Evolutionary conservation across 2,329 filamentous ascomycete species (phyloP).

Genomic region (Sarocladium strictum): DNA sequence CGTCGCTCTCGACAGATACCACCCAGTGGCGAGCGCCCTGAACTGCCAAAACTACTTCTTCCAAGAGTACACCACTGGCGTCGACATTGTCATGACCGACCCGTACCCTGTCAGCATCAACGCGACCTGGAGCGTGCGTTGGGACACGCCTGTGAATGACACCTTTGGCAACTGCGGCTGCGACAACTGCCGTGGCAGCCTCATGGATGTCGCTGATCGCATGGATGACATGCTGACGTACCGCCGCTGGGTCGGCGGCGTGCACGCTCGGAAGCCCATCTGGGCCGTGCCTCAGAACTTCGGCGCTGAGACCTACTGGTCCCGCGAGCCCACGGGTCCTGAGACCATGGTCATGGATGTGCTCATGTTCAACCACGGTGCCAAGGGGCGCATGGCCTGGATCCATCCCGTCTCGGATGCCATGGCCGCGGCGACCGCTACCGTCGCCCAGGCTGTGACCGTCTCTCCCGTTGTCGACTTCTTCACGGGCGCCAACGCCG

Average conservation of each 20-base stretch:
- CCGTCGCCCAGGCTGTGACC: not conserved
- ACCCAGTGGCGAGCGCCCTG: not conserved
- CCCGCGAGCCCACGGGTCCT: not conserved
- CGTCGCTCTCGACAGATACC: conserved; percentile 16
- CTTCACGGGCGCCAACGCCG: not conserved
- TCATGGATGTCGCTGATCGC: not conserved
- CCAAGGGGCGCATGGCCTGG: conserved; percentile 1
- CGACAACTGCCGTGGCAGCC: not conserved
- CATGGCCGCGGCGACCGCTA: not conserved
- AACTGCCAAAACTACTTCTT: conserved; percentile 7
- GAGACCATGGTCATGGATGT: conserved; percentile 1
- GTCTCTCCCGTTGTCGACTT: not conserved
- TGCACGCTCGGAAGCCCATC: not conserved
- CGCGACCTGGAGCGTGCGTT: not conserved
- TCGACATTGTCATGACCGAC: conserved; percentile 4
- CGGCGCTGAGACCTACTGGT: not conserved
- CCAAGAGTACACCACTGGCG: not conserved
- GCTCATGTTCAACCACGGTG: conserved; percentile 4
- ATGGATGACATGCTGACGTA: not conserved
- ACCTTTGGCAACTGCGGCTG: not conserved
- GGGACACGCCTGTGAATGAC: not conserved
- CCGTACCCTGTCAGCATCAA: conserved; percentile 2
- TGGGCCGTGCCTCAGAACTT: conserved; percentile 2
- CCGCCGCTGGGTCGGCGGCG: not conserved
- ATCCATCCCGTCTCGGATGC: conserved; percentile 1